Base-by-base conservation (phyloP, 2,329 filamentous ascomycete genomes). In the Botrytis aclada region DNA sequence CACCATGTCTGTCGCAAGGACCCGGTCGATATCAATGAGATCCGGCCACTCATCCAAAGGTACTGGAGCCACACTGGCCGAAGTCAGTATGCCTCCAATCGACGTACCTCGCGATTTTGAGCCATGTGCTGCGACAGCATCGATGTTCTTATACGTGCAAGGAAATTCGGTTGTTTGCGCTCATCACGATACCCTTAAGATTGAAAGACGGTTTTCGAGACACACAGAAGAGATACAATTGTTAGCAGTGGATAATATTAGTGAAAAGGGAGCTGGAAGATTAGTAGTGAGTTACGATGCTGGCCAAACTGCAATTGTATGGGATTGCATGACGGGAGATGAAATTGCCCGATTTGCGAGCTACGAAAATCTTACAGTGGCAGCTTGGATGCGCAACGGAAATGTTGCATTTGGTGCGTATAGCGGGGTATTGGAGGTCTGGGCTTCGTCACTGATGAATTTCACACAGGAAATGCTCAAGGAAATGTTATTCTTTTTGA, bases 401-500 rank as follows among this genome's bases (percentile, higher is more conserved):
- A 97, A 97, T 83, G 91, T 99, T 77, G 95, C 94, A 54, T 98
- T 98, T 85, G 96, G 95, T 98, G 86, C 82, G 90, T 71, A 71
- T 47, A 45, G 45, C 32, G 43, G 67, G 67, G 67, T 58, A 37
- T 12, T 25, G 56, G 71, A 73, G 64, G 64, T 32, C 69, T 63
- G 45, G 41, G 74, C 32, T 51, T 70, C 71, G 39, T 39, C 74
- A 63, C 74, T 76, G 69, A 77, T 74, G 54, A 32, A 72, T 25
- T 69, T 18, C 73, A 98, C 64, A 20, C 73, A 98, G 95, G 96
- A 73, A 98, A 98, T 81, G 88, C 90, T 12, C 93, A 97, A 82
- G 96, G 96, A 77, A 96, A 94, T 80, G 91, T 99, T 70, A 97
- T 98, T 75, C 85, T 98, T 25, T 99, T 98, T 81, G 95, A 98